phyloP scores from a whole-genome alignment of 805 yeast species.

The Yarrowia divulgata region DNA sequence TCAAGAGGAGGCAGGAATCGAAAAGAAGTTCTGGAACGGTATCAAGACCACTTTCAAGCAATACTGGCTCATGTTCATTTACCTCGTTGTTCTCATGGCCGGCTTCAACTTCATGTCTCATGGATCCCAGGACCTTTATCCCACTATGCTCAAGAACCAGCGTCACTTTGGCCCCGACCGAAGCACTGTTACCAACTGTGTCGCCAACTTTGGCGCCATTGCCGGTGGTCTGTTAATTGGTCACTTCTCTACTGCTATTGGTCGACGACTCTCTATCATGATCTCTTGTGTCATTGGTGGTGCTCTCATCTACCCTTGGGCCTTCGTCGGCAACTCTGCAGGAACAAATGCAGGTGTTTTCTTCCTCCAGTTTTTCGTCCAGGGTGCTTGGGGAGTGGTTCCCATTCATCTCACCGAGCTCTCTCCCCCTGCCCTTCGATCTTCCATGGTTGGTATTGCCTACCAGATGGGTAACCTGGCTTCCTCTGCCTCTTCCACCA shows the following conservation, averaged over 20 bases:
- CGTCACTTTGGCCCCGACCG: constrained; percentile 56
- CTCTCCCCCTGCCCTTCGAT: constrained; percentile 69
- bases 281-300: constrained; percentile 62
- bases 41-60: constrained; percentile 47
- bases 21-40: constrained; percentile 19
- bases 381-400: constrained; percentile 75
- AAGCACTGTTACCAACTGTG: constrained; percentile 65
- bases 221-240: constrained; percentile 68
- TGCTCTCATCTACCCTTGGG: constrained; percentile 69
- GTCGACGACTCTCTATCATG: constrained; percentile 66
- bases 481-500: constrained; percentile 73
- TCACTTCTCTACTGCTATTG: constrained; percentile 62
- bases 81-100: constrained; percentile 66
- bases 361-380: constrained; percentile 67
- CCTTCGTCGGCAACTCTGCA: constrained; percentile 54
- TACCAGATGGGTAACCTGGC: constrained; percentile 79
- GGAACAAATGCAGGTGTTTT: constrained; percentile 67
- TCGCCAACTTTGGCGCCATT: constrained; percentile 72
- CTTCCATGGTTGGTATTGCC: constrained; percentile 66
- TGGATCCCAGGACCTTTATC: constrained; percentile 76
- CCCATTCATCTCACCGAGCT: constrained; percentile 72
- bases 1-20: constrained; percentile 35
- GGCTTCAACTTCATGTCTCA: constrained; percentile 76
- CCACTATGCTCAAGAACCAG: constrained; percentile 66
- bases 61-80: constrained; percentile 68